Evolutionary conservation across 805 yeast genomes (phyloP), one percentile per base, ranked within the genome.

Genomic region (Cyberlindnera amylophila): DNA sequence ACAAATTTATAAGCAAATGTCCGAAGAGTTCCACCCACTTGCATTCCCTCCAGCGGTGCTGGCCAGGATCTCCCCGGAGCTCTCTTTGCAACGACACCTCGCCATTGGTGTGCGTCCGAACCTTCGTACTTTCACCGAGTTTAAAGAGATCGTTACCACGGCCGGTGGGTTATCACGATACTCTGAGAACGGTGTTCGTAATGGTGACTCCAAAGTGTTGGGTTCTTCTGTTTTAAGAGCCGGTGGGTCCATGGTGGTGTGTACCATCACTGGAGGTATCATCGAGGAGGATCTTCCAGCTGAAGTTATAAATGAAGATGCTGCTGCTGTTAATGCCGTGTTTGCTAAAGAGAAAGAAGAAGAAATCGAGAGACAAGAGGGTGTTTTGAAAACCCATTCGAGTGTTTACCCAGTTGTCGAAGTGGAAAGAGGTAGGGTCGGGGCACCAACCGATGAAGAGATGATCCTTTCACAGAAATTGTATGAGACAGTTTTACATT

Each of bases 401-500:
- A 60, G 75, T 2, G 69, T 86, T 0, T 85, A 76, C 57, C 91
- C 95, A 0, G 79, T 82, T 13, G 87, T 88, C 7, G 89, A 84
- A 49, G 77, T 86, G 9, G 76, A 81, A 44, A 67, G 89, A 41
- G 96, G 96, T 24, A 70, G 87, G 40, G 58, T 62, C 21, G 93
- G 95, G 12, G 86, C 88, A 1, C 95, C 96, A 23, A 79, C 90
- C 1, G 86, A 81, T 52, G 96, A 88, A 63, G 96, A 88, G 58
- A 86, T 84, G 80, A 77, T 75, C 24, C 55, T 83, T 16, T 76
- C 86, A 1, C 95, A 86, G 59, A 67, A 67, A 44, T 53, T 86
- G 18, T 78, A 79, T 53, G 85, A 85, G 49, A 66, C 75, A 5
- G 58, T 87, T 5, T 62, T 75, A 35, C 80, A 79, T 47, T 75